Conservation (phyloP, 1,284 basidiomycete species). For the Leccinum brunneo-olivaceum region DNA sequence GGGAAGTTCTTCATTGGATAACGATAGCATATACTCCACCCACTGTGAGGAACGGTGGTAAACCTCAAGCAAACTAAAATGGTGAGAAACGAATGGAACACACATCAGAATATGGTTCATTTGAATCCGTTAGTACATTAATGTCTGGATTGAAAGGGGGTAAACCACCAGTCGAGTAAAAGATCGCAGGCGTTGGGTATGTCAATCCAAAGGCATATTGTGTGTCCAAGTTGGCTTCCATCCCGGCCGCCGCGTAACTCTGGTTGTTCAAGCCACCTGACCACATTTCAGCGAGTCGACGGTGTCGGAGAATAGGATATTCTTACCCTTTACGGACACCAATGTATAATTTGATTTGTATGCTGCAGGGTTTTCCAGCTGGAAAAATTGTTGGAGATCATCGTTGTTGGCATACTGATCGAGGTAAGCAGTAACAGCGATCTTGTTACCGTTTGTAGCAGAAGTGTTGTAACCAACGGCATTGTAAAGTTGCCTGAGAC, state of each 20-base stretch:
- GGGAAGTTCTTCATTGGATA: constrained; percentile 30
- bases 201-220: constrained; percentile 63
- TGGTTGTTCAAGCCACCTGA: constrained; percentile 58
- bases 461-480: constrained; percentile 36
- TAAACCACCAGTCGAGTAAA: constrained; percentile 55
- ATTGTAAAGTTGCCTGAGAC: constrained; percentile 51
- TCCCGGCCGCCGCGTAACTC: constrained; percentile 43
- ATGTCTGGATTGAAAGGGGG: constrained; percentile 54
- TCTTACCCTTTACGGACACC: constrained; percentile 42
- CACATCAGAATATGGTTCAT: constrained; percentile 60
- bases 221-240: constrained; percentile 67
- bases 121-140: constrained; percentile 37
- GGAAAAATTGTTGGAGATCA: constrained; percentile 50
- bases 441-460: constrained; percentile 37
- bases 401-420: constrained; percentile 49
- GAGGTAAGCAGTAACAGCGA: constrained; percentile 52
- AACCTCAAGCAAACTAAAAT: neutral
- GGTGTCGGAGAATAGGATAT: neutral
- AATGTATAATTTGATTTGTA: constrained; percentile 31
- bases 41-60: constrained; percentile 36
- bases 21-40: constrained; percentile 48
- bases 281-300: neutral
- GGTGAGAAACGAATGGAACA: constrained; percentile 11
- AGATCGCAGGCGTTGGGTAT: constrained; percentile 42
- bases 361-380: constrained; percentile 32